Percentiles rank a stretch among this genome's conserved stretches.
Evolutionary conservation across 805 yeast genomes (phyloP).

Genomic region (Hermanozyma aechmeae): DNA sequence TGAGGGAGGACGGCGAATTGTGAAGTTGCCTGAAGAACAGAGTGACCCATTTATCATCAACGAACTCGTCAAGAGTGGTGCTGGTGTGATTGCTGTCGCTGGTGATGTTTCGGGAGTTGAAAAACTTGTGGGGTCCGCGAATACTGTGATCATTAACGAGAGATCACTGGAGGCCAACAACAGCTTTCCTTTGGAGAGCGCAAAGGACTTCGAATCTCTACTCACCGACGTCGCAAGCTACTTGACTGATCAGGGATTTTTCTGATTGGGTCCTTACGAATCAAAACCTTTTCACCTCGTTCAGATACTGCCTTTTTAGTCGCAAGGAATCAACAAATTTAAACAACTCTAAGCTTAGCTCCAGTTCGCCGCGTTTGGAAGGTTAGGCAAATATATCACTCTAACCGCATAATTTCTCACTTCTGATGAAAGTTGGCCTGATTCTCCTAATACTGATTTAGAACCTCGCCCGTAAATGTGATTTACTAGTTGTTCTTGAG

Average conservation of each 20-base stretch:
- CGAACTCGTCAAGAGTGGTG: slow-evolving; percentile 80
- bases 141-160: neutral
- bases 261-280: too few relatives aligned
- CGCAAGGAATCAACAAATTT: too few relatives aligned
- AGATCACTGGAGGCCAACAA: neutral
- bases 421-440: too few relatives aligned
- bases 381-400: too few relatives aligned
- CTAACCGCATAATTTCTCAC: too few relatives aligned
- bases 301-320: too few relatives aligned
- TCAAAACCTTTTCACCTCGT: too few relatives aligned
- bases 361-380: too few relatives aligned
- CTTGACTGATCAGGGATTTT: neutral
- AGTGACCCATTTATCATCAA: slow-evolving; percentile 56
- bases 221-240: neutral
- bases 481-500: too few relatives aligned
- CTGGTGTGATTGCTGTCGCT: slow-evolving; percentile 59
- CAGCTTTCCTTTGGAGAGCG: neutral
- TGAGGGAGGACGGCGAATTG: slow-evolving; percentile 74
- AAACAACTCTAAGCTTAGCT: too few relatives aligned
- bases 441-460: too few relatives aligned
- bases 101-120: neutral
- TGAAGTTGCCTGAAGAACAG: slow-evolving; percentile 33
- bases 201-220: neutral
- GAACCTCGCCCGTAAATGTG: too few relatives aligned
- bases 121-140: neutral